Evolutionary conservation across 2,329 filamentous ascomycete genomes (phyloP).

Genomic region (Teratosphaeriaceae sp.): DNA sequence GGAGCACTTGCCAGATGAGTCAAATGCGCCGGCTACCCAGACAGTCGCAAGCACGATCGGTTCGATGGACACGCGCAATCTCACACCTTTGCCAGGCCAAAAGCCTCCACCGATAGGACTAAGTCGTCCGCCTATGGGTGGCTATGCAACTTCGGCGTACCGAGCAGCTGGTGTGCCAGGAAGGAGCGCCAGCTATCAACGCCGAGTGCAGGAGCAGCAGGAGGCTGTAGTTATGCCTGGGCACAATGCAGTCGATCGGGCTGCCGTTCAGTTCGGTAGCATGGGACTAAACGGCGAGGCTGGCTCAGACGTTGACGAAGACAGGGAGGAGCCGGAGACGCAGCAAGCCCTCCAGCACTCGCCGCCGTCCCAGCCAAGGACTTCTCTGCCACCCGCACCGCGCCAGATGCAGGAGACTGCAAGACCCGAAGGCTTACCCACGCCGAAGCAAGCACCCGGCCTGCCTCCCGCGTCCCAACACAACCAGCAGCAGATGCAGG

Average conservation of each 20-base stretch:
- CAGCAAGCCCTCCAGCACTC: constrained; percentile 92
- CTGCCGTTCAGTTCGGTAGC: constrained; percentile 92
- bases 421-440: constrained; percentile 36
- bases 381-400: constrained; percentile 71
- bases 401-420: constrained; percentile 38
- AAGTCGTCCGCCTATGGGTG: constrained; percentile 57
- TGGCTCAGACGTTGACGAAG: constrained; percentile 79
- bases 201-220: constrained; percentile 86
- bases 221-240: constrained; percentile 98
- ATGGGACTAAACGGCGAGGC: constrained; percentile 78
- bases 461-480: constrained; percentile 54
- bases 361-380: constrained; percentile 75
- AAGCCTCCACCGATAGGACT: constrained; percentile 49
- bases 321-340: constrained; percentile 92
- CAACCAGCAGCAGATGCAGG: constrained; percentile 35
- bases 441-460: constrained; percentile 55
- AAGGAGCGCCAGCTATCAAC: constrained; percentile 73
- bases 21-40: constrained; percentile 67
- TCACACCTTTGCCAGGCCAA: constrained; percentile 55
- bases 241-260: constrained; percentile 87
- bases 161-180: constrained; percentile 62
- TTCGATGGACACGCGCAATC: constrained; percentile 68
- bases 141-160: constrained; percentile 71
- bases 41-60: constrained; percentile 89
- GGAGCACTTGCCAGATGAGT: constrained; percentile 79